These are phyloP conservation scores for Solanum arcanum DNA, from an alignment of 257 asterid genomes.

Conservation along the genomic window DNA sequence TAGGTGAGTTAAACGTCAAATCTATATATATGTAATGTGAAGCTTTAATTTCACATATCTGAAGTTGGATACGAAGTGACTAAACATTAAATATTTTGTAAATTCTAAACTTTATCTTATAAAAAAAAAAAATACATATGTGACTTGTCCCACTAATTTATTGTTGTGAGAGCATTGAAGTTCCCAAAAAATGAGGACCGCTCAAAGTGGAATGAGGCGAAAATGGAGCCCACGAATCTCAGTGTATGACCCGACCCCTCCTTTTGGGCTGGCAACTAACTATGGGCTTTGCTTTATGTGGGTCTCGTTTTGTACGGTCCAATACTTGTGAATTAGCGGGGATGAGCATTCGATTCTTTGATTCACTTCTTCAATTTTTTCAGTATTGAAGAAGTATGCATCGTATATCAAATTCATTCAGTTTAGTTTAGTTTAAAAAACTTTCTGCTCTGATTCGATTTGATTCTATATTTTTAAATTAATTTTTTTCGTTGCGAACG, in stretches of 20 bases:
- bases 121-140: too few relatives aligned
- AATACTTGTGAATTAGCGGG: neutral
- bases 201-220: neutral
- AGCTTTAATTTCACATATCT: neutral
- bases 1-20: neutral
- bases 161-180: neutral
- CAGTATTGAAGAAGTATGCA: neutral
- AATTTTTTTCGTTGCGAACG: rapidly evolving
- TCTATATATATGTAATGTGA: neutral
- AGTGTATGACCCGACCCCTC: neutral
- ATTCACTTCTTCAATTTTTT: too few relatives aligned
- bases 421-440: rapidly evolving
- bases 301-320: constrained; percentile 4
- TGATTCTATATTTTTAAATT: too few relatives aligned
- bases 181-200: neutral
- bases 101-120: neutral
- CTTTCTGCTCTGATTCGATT: too few relatives aligned
- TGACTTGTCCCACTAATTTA: neutral
- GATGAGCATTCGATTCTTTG: too few relatives aligned
- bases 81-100: neutral
- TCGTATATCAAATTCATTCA: too few relatives aligned
- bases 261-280: neutral
- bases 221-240: constrained; percentile 6
- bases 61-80: neutral
- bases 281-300: constrained; percentile 1